A percentile compares a stretch with the other conserved stretches of the same genome.
Evolutionary conservation across 768 basidiomycete species (phyloP).

Genomic region (Tylopilus cervinicoccineus): DNA sequence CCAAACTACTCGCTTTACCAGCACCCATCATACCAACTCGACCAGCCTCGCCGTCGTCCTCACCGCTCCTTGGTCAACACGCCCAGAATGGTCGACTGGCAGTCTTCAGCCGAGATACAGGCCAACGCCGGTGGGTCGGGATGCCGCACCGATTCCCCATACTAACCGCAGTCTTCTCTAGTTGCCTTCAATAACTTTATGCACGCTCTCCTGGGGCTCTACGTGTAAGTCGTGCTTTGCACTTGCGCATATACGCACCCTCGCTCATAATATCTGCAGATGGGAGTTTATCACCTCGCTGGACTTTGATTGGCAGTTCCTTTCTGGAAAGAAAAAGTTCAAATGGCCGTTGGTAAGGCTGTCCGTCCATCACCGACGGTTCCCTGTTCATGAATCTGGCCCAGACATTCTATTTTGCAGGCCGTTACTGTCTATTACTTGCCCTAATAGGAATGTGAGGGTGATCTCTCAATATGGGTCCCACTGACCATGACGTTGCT

Average conservation of each 20-base stretch:
- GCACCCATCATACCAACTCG: not conserved
- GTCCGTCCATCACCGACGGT: not conserved
- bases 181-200: slow-evolving; percentile 48
- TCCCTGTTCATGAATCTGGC: not conserved
- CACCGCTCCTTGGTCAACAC: slow-evolving; percentile 4
- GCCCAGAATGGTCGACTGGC: slow-evolving; percentile 53
- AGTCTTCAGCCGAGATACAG: slow-evolving; percentile 42
- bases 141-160: not conserved
- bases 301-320: slow-evolving; percentile 60
- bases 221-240: slow-evolving; percentile 42
- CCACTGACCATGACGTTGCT: not conserved
- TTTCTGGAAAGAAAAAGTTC: slow-evolving; percentile 54
- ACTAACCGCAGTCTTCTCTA: slow-evolving; percentile 10
- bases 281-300: slow-evolving; percentile 68
- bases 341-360: slow-evolving; percentile 60
- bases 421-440: slow-evolving; percentile 61
- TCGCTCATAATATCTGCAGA: slow-evolving; percentile 29
- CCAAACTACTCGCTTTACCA: not conserved
- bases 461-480: not conserved
- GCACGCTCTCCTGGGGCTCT: slow-evolving; percentile 57
- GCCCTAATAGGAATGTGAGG: slow-evolving; percentile 69
- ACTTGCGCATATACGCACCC: slow-evolving; percentile 6
- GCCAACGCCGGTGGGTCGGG: slow-evolving; percentile 42
- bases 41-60: not conserved
- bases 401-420: slow-evolving; percentile 66